Base-by-base conservation (phyloP, 257 asterid species). In the Haberlea rhodopensis region DNA sequence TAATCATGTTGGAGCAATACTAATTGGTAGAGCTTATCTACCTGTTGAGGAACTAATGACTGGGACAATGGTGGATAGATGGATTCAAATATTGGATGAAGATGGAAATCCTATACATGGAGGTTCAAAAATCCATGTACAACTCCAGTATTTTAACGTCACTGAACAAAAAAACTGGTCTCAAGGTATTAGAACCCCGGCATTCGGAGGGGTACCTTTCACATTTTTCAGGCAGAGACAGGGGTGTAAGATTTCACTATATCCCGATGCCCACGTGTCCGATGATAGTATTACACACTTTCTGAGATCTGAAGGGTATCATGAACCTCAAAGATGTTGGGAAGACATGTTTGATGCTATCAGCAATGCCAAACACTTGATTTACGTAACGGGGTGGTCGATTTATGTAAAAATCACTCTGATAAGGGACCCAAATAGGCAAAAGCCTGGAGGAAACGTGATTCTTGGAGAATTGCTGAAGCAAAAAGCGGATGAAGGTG, bases 351-450 rank as follows among this genome's bases (percentile, higher is more conserved):
- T 85, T 21, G 82, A 85, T 37, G 94, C 95, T 0, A 87, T 92
- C 21, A 59, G 0, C 18, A 65, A 70, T 20, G 98, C 98, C 7
- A 66, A 70, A 10, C 90, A 84, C 73, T 73, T 92, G 69, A 82
- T 92, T 24, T 92, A 92, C 76, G 79, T 92, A 6, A 71, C 95
- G 0, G 98, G 98, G 0, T 92, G 98, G 98, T 85, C 97, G 0
- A 80, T 92, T 15, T 77, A 82, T 74, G 75, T 91, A 1, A 70
- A 78, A 1, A 89, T 89, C 53, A 72, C 82, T 0, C 71, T 92
- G 73, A 60, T 89, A 3, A 48, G 96, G 72, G 95, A 89, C 32
- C 80, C 86, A 0, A 60, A 22, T 11, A 78, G 90, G 85, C 75
- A 59, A 1, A 83, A 67, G 58, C 79, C 83, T 0, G 88, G 89